Base-by-base conservation (phyloP, 768 basidiomycete species). In the Termitomyces bulborhizus region DNA sequence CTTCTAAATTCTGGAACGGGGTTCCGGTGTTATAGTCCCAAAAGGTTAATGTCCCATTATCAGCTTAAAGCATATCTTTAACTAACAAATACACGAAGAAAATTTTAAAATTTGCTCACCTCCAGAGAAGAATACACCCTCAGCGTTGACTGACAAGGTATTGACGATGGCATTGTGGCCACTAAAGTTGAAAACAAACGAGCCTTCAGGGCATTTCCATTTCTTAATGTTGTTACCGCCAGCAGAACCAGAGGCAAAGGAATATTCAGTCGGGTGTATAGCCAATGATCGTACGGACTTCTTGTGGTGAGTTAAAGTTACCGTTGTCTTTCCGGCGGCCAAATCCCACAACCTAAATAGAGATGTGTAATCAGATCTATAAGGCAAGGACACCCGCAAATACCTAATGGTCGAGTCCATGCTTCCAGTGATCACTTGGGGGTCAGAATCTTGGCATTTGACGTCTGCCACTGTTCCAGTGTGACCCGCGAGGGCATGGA, bases 191-290 rank as follows among this genome's bases (percentile, higher is more conserved):
- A 90, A 92, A 3, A 98, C 96, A 60, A 99, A 98, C 2, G 83
- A 70, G 45, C 97, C 97, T 60, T 98, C 93, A 5, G 97, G 97
- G 63, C 93, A 98, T 64, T 96, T 97, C 96, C 96, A 99, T 69
- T 98, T 98, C 68, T 99, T 99, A 75, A 99, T 98, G 70, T 98
- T 98, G 76, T 98, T 98, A 0, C 95, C 97, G n/a, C 97, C 97
- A 0, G 96, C 90, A 26, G 92, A 94, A 47, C 90, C 97, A 3
- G 88, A 89, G 2, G 94, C 97, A 65, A 99, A 99, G 32, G 88
- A 90, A 75, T 94, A 98, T 64, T 98, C 97, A 4, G 91, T 93
- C 1, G 96, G 96, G 67, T 98, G 95, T 53, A 99, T 86, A 4
- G 96, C 90, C 46, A 99, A 78, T 0, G 96, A 85, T 55, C 97